Base-by-base conservation (phyloP, 2,329 filamentous ascomycete species). In the Penicillium crustosum region DNA sequence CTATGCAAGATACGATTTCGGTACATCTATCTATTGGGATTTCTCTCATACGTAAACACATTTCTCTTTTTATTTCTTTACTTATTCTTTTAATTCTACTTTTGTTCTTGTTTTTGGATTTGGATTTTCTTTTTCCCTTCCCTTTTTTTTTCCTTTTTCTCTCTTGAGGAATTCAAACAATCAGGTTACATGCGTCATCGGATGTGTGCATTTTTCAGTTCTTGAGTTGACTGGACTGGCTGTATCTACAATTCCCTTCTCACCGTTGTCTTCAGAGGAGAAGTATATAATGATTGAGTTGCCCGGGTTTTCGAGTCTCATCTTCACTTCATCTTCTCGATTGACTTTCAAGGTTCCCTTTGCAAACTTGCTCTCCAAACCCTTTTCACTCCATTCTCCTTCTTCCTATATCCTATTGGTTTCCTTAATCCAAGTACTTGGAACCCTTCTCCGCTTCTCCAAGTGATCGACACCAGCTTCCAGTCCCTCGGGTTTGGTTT, bases 381-480 rank as follows among this genome's bases (percentile, higher is more conserved):
- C 44, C 36, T 39, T 29, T 25, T 13, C 25, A 13, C 10, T 13
- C 29, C 38, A 39, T 31, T 33, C 31, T 41, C 17, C 27, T n/a
- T 21, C 39, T 19, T 38, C 25, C n/a, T 42, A 42, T 42, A 47
- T 39, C 15, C 27, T 23, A 35, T 25, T 31, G n/a, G 5, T 10
- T 17, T 12, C 10, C 36, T 25, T 43, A 49, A 47, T 42, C 45
- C 41, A 23, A 21, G 31, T 36, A 1, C 55, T 49, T 51, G 58
- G 65, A 56, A 41, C 21, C 27, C 15, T 42, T 63, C 39, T 61
- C 60, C 61, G 57, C 31, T 35, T 59, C 35, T 59, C 54, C 59
- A 52, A 52, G 55, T 57, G 65, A 67, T 67, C 63, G 59, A 61
- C 65, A 36, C 15, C 23, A 25, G 41, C 31, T 58, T 60, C 64